Conservation (phyloP, 1,284 basidiomycete species). For the Neonothopanus nambi region DNA sequence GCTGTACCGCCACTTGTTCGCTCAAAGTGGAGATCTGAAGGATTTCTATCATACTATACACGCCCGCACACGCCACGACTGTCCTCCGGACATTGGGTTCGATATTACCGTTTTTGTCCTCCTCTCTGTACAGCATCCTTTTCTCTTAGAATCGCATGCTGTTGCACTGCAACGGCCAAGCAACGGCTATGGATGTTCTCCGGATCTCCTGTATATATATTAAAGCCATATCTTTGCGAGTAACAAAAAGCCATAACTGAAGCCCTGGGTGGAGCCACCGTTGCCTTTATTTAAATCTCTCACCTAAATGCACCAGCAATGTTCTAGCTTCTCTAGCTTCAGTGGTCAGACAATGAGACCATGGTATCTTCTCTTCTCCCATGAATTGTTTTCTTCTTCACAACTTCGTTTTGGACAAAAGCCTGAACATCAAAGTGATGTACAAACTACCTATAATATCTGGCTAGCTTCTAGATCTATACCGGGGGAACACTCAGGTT, state of each 20-base stretch:
- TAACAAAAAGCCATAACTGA: conserved; percentile 12
- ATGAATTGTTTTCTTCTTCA: conserved; percentile 21
- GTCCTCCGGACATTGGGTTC: neutral
- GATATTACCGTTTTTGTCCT: neutral
- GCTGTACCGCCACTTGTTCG: no score
- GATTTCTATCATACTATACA: neutral
- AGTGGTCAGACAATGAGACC: conserved; percentile 8
- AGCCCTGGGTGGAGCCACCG: conserved; percentile 7
- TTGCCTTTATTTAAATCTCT: conserved; percentile 10
- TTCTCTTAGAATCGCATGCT: conserved; percentile 7
- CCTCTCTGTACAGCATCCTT: conserved; percentile 8
- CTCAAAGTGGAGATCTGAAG: neutral
- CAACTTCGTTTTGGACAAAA: conserved; percentile 18
- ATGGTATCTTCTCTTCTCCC: conserved; percentile 5
- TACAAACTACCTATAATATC: conserved; percentile 48
- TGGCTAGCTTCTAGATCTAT: conserved; percentile 66
- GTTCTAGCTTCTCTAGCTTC: conserved; percentile 10
- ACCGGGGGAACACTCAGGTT: conserved; percentile 35
- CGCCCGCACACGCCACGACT: neutral
- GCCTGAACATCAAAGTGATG: conserved; percentile 17
- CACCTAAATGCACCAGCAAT: conserved; percentile 12
- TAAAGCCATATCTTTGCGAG: conserved; percentile 7
- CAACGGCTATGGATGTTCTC: conserved; percentile 16
- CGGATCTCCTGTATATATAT: conserved; percentile 16
- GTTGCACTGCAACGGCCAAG: conserved; percentile 18